phyloP scores from a whole-genome alignment of 2,329 filamentous ascomycete genomes.

The Xylariaceae sp. region DNA sequence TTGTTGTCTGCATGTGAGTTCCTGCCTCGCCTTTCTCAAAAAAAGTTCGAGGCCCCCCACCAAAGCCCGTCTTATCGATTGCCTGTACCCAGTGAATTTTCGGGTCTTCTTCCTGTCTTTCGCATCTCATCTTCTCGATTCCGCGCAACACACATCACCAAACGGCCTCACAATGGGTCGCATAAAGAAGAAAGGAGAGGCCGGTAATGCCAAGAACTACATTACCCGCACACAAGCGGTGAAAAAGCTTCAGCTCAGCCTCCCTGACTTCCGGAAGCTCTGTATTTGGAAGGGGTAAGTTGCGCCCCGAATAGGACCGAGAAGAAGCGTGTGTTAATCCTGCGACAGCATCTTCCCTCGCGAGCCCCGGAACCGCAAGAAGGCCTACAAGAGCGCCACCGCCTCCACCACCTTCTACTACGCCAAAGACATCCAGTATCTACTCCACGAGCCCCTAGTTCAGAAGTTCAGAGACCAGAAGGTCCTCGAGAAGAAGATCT shows the following conservation, averaged over 20 bases:
- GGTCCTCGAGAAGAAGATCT: conserved; percentile 95
- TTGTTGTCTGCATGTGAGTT: not conserved
- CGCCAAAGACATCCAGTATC: conserved; percentile 95
- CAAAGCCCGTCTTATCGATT: conserved; percentile 20
- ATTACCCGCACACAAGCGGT: conserved; percentile 96
- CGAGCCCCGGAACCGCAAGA: conserved; percentile 95
- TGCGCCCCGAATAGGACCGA: too few species aligned
- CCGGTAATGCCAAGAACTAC: conserved; percentile 96
- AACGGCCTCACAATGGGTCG: conserved; percentile 56
- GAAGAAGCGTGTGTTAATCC: not conserved
- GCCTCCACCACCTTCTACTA: conserved; percentile 90
- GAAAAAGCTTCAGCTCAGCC: conserved; percentile 93
- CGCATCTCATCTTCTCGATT: conserved; percentile 4
- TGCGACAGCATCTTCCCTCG: conserved; percentile 77
- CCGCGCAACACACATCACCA: conserved; percentile 5
- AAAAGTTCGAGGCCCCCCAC: conserved; percentile 28
- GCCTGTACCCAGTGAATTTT: conserved; percentile 3
- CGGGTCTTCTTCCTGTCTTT: conserved; percentile 5
- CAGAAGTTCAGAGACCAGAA: conserved; percentile 97
- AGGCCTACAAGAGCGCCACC: conserved; percentile 87
- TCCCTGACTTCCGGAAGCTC: conserved; percentile 94
- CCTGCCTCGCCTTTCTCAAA: not conserved
- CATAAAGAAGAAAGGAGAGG: conserved; percentile 88
- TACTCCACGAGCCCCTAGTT: conserved; percentile 92
- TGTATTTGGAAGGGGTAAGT: conserved; percentile 91